A percentile compares a stretch with the other conserved stretches of the same genome.
phyloP scores from a whole-genome alignment of 441 rosid species.

The Capsella rubella region DNA sequence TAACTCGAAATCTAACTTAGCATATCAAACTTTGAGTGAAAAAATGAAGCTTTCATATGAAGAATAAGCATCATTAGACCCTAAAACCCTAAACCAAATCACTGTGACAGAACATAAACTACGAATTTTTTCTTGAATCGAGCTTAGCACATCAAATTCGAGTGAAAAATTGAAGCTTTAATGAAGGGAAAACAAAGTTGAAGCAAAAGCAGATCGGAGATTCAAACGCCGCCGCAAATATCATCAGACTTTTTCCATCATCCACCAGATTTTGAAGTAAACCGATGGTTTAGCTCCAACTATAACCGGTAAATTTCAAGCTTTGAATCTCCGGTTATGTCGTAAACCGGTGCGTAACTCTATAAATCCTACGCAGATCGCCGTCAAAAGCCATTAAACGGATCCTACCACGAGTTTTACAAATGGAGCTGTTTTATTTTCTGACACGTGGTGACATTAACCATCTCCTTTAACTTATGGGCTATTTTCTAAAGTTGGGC shows the following conservation, averaged over 20 bases:
- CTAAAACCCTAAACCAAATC: not conserved
- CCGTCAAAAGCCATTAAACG: no score
- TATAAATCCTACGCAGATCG: no score
- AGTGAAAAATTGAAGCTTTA: not conserved
- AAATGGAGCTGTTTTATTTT: no score
- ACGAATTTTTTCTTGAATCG: not conserved
- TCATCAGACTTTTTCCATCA: constrained; percentile 67
- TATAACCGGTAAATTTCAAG: no score
- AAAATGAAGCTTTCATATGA: no score
- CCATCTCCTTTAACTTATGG: not conserved
- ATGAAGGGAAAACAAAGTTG: not conserved
- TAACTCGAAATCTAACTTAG: no score
- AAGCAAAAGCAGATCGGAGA: constrained; percentile 9
- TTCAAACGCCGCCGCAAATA: constrained; percentile 56
- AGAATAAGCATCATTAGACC: not conserved
- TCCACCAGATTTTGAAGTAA: constrained; percentile 67
- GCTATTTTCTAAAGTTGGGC: not conserved
- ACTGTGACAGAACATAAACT: not conserved
- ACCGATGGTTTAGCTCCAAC: not conserved
- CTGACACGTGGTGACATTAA: no score
- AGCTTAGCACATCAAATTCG: no score
- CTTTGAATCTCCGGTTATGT: no score
- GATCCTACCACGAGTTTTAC: no score
- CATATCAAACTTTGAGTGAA: no score
- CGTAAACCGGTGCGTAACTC: no score